Conservation (phyloP, 139 green algal genomes). For the Spirogloea muscicola region DNA sequence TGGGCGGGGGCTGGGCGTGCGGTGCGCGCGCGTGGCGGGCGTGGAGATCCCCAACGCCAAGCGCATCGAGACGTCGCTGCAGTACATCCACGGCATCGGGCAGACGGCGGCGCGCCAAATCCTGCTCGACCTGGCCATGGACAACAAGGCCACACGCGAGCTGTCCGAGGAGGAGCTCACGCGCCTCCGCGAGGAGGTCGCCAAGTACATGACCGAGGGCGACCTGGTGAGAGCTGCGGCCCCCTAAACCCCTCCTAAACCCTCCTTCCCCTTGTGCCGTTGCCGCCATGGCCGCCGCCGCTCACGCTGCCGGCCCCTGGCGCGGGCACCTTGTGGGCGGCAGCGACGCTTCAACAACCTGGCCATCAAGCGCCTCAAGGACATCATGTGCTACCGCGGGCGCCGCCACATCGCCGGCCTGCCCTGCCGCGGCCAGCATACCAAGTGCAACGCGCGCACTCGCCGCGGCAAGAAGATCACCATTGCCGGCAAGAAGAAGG, state of each 20-base stretch:
- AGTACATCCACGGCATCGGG: constrained; percentile 89
- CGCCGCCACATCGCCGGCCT: constrained; percentile 82
- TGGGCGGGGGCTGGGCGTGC: constrained; percentile 17
- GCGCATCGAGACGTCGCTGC: constrained; percentile 86
- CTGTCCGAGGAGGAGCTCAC: constrained; percentile 96
- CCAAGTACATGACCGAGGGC: constrained; percentile 59
- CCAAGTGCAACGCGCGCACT: constrained; percentile 95
- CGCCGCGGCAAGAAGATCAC: constrained; percentile 77
- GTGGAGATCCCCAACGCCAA: constrained; percentile 99
- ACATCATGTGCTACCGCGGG: constrained; percentile 96
- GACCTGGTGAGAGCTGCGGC: constrained; percentile 74
- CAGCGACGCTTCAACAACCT: constrained; percentile 73
- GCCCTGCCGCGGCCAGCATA: constrained; percentile 85
- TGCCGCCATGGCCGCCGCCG: too few relatives aligned
- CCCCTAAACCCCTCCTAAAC: too few relatives aligned
- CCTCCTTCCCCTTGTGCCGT: too few relatives aligned
- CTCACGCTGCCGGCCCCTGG: too few relatives aligned
- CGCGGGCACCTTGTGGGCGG: too few relatives aligned
- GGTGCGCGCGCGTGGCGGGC: constrained; percentile 82
- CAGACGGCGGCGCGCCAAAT: constrained; percentile 86
- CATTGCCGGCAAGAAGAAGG: constrained; percentile 85
- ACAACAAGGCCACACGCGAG: constrained; percentile 95
- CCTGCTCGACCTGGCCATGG: constrained; percentile 67
- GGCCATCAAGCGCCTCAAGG: constrained; percentile 97
- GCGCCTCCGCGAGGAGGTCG: constrained; percentile 71